phyloP scores from a whole-genome alignment of 257 asterid species.

The Agastache rugosa region DNA sequence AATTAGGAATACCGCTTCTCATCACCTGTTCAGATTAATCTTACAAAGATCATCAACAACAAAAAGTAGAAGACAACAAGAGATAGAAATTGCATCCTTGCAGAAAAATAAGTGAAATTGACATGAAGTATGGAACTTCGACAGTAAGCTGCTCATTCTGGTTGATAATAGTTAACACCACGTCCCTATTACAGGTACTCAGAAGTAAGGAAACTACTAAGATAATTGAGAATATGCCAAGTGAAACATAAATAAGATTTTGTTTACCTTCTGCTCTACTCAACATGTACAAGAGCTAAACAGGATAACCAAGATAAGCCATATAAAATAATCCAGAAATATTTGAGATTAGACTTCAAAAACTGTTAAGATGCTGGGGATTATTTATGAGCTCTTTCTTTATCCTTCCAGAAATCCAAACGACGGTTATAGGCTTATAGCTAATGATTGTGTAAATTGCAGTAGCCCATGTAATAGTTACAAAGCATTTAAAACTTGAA shows the following conservation, averaged over 20 bases:
- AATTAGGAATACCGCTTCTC: conserved; percentile 95
- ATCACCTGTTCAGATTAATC: conserved; percentile 68
- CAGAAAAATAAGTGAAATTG: conserved; percentile 27
- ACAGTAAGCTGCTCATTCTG: not conserved
- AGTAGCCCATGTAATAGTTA: not conserved
- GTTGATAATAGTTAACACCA: not conserved
- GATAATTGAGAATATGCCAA: not conserved
- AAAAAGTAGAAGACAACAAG: conserved; percentile 13
- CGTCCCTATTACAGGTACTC: not conserved
- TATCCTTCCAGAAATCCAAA: not conserved
- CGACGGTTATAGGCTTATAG: not conserved
- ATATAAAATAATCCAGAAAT: not conserved
- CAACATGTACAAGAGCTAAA: not conserved
- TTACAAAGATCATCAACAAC: conserved; percentile 29
- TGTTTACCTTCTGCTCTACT: not conserved
- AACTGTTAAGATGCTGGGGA: not conserved
- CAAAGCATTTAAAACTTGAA: not conserved
- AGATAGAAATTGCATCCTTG: conserved; percentile 29
- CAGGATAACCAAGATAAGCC: not conserved
- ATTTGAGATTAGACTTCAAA: not conserved
- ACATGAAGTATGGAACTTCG: not conserved
- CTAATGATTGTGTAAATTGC: not conserved
- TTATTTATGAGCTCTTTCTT: not conserved
- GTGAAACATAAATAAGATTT: not conserved
- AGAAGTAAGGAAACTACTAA: not conserved